Conservation (phyloP, 75 land plant genomes). For the Selaginella moellendorffii region DNA sequence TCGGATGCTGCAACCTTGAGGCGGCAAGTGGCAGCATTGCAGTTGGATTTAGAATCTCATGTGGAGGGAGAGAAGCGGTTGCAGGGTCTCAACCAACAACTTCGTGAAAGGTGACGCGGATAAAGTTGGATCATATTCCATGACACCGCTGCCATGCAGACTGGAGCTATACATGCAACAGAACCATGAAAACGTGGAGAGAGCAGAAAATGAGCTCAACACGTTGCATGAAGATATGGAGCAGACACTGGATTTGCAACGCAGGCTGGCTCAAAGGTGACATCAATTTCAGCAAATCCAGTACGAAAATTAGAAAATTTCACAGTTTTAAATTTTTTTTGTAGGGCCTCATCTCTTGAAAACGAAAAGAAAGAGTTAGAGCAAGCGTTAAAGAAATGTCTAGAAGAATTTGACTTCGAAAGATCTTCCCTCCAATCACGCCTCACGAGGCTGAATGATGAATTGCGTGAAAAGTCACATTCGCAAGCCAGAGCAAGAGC, state of each 20-base stretch:
- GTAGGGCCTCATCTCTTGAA: constrained; percentile 27
- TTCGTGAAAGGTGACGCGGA: constrained; percentile 15
- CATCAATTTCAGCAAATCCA: not conserved
- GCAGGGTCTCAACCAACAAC: constrained; percentile 14
- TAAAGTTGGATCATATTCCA: too few species aligned
- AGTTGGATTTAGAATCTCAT: constrained; percentile 20
- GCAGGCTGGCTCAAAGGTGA: constrained; percentile 7
- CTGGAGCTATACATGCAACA: constrained; percentile 8
- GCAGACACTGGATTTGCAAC: constrained; percentile 1
- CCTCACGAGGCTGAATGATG: constrained; percentile 17
- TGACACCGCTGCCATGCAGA: not conserved
- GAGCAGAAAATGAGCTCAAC: constrained; percentile 8
- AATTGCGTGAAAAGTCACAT: constrained; percentile 14
- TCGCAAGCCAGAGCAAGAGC: constrained; percentile 15
- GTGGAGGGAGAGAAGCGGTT: constrained; percentile 20
- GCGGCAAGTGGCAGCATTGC: constrained; percentile 15
- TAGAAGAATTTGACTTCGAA: constrained; percentile 23
- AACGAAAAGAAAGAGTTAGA: constrained; percentile 35
- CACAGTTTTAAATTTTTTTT: not conserved
- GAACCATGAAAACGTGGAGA: constrained; percentile 10
- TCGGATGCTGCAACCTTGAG: constrained; percentile 22
- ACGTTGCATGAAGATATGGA: constrained; percentile 9
- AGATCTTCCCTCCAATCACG: constrained; percentile 14
- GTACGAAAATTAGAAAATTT: not conserved
- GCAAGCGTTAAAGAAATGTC: constrained; percentile 14